Conservation (phyloP, 768 basidiomycete species). For the Leccinum incarnatum region DNA sequence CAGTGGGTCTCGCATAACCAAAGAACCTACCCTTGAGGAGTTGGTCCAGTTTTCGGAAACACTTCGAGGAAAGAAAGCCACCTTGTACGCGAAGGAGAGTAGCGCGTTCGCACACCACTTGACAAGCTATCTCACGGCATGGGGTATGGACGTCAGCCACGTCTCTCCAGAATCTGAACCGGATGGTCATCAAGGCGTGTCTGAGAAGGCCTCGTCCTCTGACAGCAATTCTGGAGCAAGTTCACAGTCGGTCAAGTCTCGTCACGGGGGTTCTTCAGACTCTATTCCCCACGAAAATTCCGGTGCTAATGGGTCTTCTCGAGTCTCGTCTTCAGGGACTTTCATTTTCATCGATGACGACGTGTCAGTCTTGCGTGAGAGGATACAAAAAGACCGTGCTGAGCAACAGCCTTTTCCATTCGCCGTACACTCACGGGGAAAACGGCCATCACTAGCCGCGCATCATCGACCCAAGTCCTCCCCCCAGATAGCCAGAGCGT, state of each 20-base stretch:
- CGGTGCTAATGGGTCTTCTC: slow-evolving; percentile 19
- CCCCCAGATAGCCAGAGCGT: slow-evolving; percentile 66
- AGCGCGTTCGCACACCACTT: slow-evolving; percentile 91
- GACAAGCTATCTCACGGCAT: slow-evolving; percentile 87
- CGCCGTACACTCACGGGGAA: slow-evolving; percentile 42
- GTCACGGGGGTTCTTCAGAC: slow-evolving; percentile 23
- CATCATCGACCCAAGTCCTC: slow-evolving; percentile 79
- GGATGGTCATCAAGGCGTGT: slow-evolving; percentile 35
- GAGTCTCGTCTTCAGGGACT: slow-evolving; percentile 36
- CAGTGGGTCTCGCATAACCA: slow-evolving; percentile 48
- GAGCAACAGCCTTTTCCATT: slow-evolving; percentile 43
- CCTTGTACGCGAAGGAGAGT: slow-evolving; percentile 80
- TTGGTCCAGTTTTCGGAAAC: slow-evolving; percentile 77
- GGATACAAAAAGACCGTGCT: slow-evolving; percentile 63
- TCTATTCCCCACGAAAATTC: slow-evolving; percentile 20
- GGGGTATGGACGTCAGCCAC: slow-evolving; percentile 94
- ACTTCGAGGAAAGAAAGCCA: slow-evolving; percentile 79
- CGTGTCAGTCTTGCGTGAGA: slow-evolving; percentile 71
- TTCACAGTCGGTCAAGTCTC: slow-evolving; percentile 17
- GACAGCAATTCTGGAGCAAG: slow-evolving; percentile 4
- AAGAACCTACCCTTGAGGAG: slow-evolving; percentile 79
- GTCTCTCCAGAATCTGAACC: slow-evolving; percentile 57
- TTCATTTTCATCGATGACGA: slow-evolving; percentile 96
- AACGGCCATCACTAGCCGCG: slow-evolving; percentile 65
- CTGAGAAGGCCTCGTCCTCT: slow-evolving; percentile 15